These are phyloP conservation scores for Funneliformis caledonium DNA, from an alignment of 371 early-diverging fungal genomes.

Conservation along the genomic window DNA sequence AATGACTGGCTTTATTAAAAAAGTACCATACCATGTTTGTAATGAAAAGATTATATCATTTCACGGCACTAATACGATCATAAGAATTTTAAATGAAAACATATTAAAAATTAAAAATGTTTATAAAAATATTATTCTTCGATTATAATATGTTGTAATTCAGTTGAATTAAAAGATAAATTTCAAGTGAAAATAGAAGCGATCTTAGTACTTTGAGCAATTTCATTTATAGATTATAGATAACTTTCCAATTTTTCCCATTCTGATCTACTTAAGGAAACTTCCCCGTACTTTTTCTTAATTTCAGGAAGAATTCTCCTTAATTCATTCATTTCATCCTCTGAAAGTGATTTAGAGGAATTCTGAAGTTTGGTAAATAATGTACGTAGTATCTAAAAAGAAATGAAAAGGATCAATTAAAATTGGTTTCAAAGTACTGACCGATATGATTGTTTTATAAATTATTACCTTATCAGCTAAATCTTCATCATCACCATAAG, in stretches of 20 bases:
- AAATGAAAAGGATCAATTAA: constrained; percentile 22
- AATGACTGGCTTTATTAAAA: too few relatives aligned
- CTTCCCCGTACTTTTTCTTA: constrained; percentile 51
- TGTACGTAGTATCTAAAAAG: constrained; percentile 43
- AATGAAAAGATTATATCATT: too few relatives aligned
- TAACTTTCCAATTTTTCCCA: constrained; percentile 52
- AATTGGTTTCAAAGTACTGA: background rate
- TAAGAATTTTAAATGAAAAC: too few relatives aligned
- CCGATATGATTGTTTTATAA: background rate
- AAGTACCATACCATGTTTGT: too few relatives aligned
- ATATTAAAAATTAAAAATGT: too few relatives aligned
- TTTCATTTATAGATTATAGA: too few relatives aligned
- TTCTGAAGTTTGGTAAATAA: constrained; percentile 53
- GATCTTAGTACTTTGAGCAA: too few relatives aligned
- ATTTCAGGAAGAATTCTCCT: constrained; percentile 48
- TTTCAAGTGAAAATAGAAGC: too few relatives aligned
- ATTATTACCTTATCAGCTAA: constrained; percentile 65
- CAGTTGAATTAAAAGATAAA: too few relatives aligned
- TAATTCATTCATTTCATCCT: constrained; percentile 43
- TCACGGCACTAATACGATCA: too few relatives aligned
- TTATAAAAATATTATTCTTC: too few relatives aligned
- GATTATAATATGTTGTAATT: too few relatives aligned
- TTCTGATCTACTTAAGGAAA: constrained; percentile 51
- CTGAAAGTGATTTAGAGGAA: constrained; percentile 44
- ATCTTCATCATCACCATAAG: constrained; percentile 65